phyloP scores from a whole-genome alignment of 1,284 basidiomycete genomes.

The Trichosporon sp. region DNA sequence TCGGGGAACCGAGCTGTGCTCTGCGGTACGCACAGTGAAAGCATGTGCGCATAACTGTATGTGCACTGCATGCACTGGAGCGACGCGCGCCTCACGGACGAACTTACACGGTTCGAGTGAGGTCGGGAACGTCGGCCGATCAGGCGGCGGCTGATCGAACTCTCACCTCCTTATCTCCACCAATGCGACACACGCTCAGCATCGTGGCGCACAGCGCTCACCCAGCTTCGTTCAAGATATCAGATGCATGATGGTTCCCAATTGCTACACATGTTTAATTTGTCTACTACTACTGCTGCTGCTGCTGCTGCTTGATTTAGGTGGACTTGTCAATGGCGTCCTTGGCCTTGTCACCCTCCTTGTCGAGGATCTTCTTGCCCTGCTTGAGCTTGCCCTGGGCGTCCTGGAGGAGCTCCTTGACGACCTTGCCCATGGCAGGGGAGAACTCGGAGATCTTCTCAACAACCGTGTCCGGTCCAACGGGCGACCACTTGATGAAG shows the following conservation, averaged over 20 bases:
- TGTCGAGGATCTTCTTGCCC: conserved; percentile 16
- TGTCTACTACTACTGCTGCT: too few species aligned
- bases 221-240: background rate
- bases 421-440: conserved; percentile 39
- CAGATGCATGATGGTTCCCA: conserved; percentile 4
- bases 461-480: conserved; percentile 39
- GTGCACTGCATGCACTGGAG: too few species aligned
- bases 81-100: background rate
- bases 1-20: background rate
- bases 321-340: conserved; percentile 5
- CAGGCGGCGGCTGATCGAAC: background rate
- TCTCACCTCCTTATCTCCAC: background rate
- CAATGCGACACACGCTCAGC: background rate
- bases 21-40: background rate
- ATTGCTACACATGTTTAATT: background rate
- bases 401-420: conserved; percentile 37
- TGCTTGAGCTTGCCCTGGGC: conserved; percentile 20
- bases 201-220: background rate
- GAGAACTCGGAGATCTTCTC: conserved; percentile 36
- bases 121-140: background rate
- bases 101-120: background rate
- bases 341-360: conserved; percentile 28
- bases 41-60: too few species aligned
- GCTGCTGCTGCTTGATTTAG: background rate
- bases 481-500: conserved; percentile 34